phyloP scores from a whole-genome alignment of 2,329 filamentous ascomycete genomes.

The Lasiodiplodia sp. region DNA sequence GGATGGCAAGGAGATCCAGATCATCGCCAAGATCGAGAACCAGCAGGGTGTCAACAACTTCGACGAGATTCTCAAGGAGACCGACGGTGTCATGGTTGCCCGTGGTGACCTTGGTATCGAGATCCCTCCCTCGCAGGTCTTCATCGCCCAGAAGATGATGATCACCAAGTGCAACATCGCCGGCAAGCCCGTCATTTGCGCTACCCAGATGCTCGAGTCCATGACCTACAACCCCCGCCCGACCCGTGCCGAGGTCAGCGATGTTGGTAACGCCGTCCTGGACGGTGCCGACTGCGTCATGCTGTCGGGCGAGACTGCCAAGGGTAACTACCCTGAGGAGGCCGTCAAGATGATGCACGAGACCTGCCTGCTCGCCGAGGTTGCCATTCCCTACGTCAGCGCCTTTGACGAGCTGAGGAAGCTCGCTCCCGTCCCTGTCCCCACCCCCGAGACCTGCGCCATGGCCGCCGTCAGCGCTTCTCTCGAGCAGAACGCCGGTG shows the following conservation, averaged over 20 bases:
- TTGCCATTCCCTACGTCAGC: constrained; percentile 95
- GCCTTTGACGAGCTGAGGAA: constrained; percentile 95
- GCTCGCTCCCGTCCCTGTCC: constrained; percentile 81
- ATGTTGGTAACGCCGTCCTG: constrained; percentile 97
- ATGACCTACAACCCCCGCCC: constrained; percentile 99
- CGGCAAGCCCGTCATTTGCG: constrained; percentile 98
- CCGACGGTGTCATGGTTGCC: constrained; percentile 99
- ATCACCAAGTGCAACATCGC: constrained; percentile 99
- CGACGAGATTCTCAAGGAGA: constrained; percentile 92
- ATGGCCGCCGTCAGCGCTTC: constrained; percentile 97
- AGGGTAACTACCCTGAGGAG: constrained; percentile 92
- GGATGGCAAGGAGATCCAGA: constrained; percentile 95
- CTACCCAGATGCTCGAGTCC: constrained; percentile 99
- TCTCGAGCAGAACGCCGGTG: constrained; percentile 94
- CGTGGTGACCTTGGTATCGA: constrained; percentile 98
- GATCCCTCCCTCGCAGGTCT: constrained; percentile 97
- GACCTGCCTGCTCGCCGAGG: constrained; percentile 94
- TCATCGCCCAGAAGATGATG: constrained; percentile 99
- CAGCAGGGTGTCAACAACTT: constrained; percentile 99
- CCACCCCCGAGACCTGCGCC: constrained; percentile 90
- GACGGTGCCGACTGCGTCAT: constrained; percentile 99
- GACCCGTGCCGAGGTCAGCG: constrained; percentile 96
- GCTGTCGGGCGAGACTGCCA: constrained; percentile 98
- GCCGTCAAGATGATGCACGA: constrained; percentile 98
- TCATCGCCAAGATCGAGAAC: constrained; percentile 99